These are phyloP conservation scores for Aspergillus sp. DNA, from an alignment of 2,329 filamentous ascomycete genomes.

Conservation along the genomic window DNA sequence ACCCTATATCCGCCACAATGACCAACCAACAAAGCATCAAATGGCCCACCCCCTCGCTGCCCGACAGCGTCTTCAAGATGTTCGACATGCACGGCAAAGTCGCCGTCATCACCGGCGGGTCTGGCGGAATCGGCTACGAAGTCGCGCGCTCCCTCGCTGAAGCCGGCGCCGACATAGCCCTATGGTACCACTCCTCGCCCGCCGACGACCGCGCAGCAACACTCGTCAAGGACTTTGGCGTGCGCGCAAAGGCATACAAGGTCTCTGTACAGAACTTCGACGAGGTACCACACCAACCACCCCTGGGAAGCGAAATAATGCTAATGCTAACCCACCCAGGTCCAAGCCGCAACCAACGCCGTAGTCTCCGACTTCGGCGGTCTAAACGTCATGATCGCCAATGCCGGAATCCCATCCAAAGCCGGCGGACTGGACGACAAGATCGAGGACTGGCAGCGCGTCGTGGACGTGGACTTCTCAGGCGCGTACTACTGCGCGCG, in stretches of 20 bases:
- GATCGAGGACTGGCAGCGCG: constrained; percentile 64
- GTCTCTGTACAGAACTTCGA: not conserved
- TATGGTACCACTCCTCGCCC: constrained; percentile 71
- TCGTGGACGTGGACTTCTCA: constrained; percentile 66
- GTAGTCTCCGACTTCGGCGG: constrained; percentile 70
- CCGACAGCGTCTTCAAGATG: constrained; percentile 34
- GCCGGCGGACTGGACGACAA: constrained; percentile 66
- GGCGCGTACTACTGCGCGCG: constrained; percentile 55
- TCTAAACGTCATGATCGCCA: constrained; percentile 76
- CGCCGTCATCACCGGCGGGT: constrained; percentile 69
- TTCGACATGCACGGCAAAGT: constrained; percentile 70
- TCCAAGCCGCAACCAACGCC: not conserved
- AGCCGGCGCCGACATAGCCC: constrained; percentile 69
- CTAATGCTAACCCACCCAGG: not conserved
- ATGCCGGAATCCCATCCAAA: constrained; percentile 73
- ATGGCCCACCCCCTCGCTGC: not conserved
- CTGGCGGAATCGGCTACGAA: constrained; percentile 66
- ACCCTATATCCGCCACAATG: not conserved
- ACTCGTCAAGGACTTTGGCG: not conserved
- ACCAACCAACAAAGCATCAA: not conserved
- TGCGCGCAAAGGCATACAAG: not conserved
- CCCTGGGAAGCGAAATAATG: too few species aligned
- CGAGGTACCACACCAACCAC: not conserved
- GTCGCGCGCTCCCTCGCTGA: constrained; percentile 67
- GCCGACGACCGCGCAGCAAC: not conserved